These are phyloP conservation scores for Lithospermum erythrorhizon DNA, from an alignment of 257 asterid genomes.

Conservation along the genomic window DNA sequence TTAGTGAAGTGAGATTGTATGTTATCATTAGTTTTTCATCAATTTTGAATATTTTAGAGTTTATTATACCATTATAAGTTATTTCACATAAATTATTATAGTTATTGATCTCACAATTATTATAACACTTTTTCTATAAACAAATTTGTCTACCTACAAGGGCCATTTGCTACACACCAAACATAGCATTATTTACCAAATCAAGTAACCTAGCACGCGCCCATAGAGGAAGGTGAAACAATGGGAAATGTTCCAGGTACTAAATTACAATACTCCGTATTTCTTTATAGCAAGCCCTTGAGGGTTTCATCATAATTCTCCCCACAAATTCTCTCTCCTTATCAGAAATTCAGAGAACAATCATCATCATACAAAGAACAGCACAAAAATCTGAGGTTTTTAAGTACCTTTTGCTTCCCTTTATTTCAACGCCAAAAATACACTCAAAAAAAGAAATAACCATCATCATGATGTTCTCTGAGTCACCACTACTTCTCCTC, in stretches of 20 bases:
- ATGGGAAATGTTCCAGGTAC: not conserved
- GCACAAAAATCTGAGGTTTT: slow-evolving; percentile 11
- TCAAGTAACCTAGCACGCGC: not conserved
- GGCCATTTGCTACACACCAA: no score
- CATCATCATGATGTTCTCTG: slow-evolving; percentile 16
- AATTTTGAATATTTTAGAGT: no score
- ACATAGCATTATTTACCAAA: not conserved
- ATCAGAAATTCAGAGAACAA: not conserved
- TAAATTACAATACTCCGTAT: not conserved
- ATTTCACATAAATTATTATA: no score
- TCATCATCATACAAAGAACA: not conserved
- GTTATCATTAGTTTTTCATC: no score
- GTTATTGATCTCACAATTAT: no score
- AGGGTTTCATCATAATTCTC: not conserved
- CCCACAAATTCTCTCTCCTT: slow-evolving; percentile 8
- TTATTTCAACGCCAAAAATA: slow-evolving; percentile 13
- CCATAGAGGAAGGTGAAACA: not conserved
- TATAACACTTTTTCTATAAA: no score
- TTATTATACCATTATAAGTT: no score
- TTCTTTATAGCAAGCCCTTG: not conserved
- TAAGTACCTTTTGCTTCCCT: not conserved
- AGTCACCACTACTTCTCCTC: slow-evolving; percentile 13
- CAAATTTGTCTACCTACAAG: no score
- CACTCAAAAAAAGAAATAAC: slow-evolving; percentile 11
- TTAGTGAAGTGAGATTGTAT: no score